Base-by-base conservation (phyloP, 208 protist genomes). In the Herpetomonas samuelpessoai region DNA sequence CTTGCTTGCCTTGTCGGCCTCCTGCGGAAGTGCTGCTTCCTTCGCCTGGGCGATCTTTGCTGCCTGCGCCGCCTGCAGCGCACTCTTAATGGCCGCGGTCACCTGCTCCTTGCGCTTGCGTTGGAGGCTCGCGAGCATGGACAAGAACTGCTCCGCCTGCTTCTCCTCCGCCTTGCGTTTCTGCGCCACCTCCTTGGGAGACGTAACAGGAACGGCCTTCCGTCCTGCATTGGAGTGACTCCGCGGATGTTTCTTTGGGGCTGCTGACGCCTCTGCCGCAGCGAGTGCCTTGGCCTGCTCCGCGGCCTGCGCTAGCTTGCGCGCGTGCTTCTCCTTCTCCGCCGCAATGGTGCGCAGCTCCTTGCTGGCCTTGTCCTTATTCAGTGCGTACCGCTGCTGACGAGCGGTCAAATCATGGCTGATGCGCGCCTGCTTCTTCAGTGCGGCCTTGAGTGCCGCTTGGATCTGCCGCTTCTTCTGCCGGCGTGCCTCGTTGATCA, bases 321-420 rank as follows among this genome's bases (percentile, higher is more conserved):
- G 35, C 35, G 14, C 9, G 19, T 16, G 10, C 41, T 28, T 26
- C 41, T 21, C 51, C 12, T 10, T 18, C 38, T 31, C 57, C 39
- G 18, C 26, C n/a, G 60, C 58, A 53, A 76, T 14, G 41, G 29
- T 39, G 44, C 24, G 22, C 52, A 76, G 41, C 57, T 76, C 69
- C 30, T 46, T 57, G 2, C 18, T 39, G 21, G 69, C 69, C 19
- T 54, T 63, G 16, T 9, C 29, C 45, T 76, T 64, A 52, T 76
- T 76, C 3, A 44, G 57, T 16, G 53, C 57, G 46, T 76, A 76
- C 2, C 45, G 69, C 45, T 29, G 21, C 26, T 68, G 22, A 6
- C 61, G 46, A 10, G 44, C 44, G 3, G 44, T 48, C 19, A 22
- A 4, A 6, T 48, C 44, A 19, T 22, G 9, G 16, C 19, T 19